These are phyloP conservation scores for Byssothecium circinans DNA, from an alignment of 2,329 filamentous ascomycete species.

Conservation along the genomic window DNA sequence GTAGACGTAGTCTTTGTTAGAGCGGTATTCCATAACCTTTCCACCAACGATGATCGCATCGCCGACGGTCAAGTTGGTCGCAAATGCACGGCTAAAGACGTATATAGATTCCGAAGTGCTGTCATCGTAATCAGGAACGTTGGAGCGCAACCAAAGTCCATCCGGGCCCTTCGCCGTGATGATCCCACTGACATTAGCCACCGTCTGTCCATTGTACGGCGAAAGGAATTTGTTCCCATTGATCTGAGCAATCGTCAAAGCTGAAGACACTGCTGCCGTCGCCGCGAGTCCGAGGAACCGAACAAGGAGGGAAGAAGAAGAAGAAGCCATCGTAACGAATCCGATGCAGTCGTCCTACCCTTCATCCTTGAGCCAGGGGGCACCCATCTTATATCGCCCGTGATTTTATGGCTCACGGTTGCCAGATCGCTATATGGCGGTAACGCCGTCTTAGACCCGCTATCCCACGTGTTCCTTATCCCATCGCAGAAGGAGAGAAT, in stretches of 20 bases:
- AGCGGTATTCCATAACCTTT: constrained; percentile 62
- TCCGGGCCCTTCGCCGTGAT: constrained; percentile 64
- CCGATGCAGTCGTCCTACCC: neutral
- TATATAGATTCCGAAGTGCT: constrained; percentile 67
- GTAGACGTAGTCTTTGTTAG: constrained; percentile 59
- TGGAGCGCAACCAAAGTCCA: constrained; percentile 66
- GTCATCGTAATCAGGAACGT: constrained; percentile 54
- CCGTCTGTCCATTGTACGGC: constrained; percentile 57
- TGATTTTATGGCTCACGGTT: neutral
- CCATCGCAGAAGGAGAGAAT: neutral
- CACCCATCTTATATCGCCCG: neutral
- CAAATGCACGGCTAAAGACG: constrained; percentile 59
- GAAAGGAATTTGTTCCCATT: constrained; percentile 68
- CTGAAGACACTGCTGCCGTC: constrained; percentile 12
- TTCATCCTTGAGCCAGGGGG: neutral
- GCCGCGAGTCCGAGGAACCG: constrained; percentile 9
- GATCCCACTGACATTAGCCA: constrained; percentile 63
- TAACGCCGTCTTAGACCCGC: neutral
- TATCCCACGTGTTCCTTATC: neutral
- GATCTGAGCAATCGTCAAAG: constrained; percentile 53
- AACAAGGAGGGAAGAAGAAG: constrained; percentile 6
- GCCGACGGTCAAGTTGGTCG: constrained; percentile 59
- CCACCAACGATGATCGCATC: constrained; percentile 65
- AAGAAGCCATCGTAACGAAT: neutral
- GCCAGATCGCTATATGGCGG: neutral